Evolutionary conservation across 2,329 filamentous ascomycete genomes (phyloP), one percentile per base, ranked within the genome.

Genomic region (Lachnellula arida): DNA sequence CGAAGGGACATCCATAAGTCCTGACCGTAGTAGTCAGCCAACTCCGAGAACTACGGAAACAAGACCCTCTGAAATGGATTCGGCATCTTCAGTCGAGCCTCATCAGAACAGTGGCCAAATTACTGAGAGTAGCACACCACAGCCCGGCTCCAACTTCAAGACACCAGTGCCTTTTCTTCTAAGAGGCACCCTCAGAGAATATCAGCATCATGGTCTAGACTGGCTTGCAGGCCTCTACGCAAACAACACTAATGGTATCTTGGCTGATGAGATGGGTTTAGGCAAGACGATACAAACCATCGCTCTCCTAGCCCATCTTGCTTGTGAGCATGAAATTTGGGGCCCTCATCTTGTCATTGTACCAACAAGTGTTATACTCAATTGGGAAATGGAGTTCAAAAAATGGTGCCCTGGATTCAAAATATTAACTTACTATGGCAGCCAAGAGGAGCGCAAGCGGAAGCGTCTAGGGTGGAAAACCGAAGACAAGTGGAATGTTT

Each of bases 311-410:
- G 94, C 94, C 4, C 93, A 99, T 70, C 79, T 99, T 37, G 94
- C 95, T 8, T 92, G 92, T 60, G 81, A 91, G 40, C 89, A 96
- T 68, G 85, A 91, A 67, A 85, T 96, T 5, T 99, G 94, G 95
- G 94, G 95, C 0, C 91, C 94, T 0, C 94, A 99, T 76, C 77
- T 99, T 23, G 90, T 99, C 49, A 88, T 99, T 58, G 94, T 99
- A 2, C 94, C 94, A 1, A 99, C 94, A 2, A 97, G 92, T 72
- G 95, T 99, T 49, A 97, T 99, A 81, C 83, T 99, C 62, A 99
- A 99, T 70, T 99, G 94, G 94, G 95, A 99, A 72, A 97, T 97
- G 88, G 94, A 99, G 73, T 99, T 99, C 80, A 97, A 97, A 70
- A 99, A 99, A 71, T 99, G 93, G 84, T 90, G 92, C 55, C 94